Percentiles rank a stretch among this genome's conserved stretches.
phyloP scores from a whole-genome alignment of 2,329 filamentous ascomycete genomes.

The Diplodia mutila region DNA sequence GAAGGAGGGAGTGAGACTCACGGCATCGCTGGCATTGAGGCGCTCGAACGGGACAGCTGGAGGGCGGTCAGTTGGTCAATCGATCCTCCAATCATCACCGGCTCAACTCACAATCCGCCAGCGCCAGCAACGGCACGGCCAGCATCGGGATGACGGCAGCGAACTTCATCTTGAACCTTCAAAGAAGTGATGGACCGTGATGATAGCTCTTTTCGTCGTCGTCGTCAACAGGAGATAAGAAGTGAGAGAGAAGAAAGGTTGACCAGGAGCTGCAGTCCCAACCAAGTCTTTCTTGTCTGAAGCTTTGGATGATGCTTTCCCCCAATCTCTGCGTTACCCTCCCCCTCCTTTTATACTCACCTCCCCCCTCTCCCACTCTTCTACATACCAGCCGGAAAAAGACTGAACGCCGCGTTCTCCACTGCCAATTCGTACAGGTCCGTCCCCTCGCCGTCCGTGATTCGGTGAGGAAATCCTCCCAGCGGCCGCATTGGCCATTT shows the following conservation, averaged over 20 bases:
- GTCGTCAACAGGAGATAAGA: neutral
- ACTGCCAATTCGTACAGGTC: neutral
- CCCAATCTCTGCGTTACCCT: neutral
- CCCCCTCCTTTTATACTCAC: conserved; percentile 1
- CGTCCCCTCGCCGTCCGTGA: neutral
- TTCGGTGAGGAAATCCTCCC: neutral
- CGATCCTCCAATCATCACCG: neutral
- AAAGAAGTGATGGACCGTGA: too few relatives aligned
- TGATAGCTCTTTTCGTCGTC: neutral
- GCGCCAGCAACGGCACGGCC: conserved; percentile 30
- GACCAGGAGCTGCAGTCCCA: conserved; percentile 3
- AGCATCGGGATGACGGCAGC: neutral
- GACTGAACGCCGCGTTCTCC: neutral
- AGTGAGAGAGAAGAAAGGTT: neutral
- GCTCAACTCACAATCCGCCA: conserved; percentile 23
- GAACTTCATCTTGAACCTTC: conserved; percentile 1
- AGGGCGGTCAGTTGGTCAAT: neutral
- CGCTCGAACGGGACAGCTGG: conserved; percentile 21
- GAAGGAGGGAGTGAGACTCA: neutral
- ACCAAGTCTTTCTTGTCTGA: neutral
- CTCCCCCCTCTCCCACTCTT: neutral
- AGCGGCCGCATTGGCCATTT: neutral
- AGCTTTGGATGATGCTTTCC: neutral
- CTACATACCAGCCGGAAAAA: neutral
- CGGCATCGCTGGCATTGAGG: conserved; percentile 15